These are phyloP conservation scores for Beta macrorhiza DNA, from an alignment of 179 eudicot genomes.

Conservation along the genomic window DNA sequence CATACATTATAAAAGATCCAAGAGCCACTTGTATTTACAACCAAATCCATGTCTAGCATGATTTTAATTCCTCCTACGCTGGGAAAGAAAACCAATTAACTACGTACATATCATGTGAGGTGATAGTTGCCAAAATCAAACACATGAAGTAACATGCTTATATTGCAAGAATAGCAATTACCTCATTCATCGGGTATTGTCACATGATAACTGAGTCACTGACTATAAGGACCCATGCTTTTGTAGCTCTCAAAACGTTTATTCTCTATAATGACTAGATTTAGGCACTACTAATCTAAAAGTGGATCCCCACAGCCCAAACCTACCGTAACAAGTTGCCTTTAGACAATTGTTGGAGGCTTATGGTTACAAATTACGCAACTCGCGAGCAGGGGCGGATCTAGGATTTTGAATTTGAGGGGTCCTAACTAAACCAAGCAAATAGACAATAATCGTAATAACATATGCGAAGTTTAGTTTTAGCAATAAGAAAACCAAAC, in stretches of 20 bases:
- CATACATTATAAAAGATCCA: not conserved
- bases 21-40: not conserved
- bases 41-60: not conserved
- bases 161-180: not conserved
- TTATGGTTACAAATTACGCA: not conserved
- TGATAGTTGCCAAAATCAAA: slow-evolving; percentile 3
- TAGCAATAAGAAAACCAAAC: too few relatives aligned
- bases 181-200: slow-evolving; percentile 5
- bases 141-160: slow-evolving; percentile 16
- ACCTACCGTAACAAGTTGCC: not conserved
- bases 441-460: too few relatives aligned
- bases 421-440: too few relatives aligned
- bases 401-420: too few relatives aligned
- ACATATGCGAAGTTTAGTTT: too few relatives aligned
- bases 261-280: not conserved
- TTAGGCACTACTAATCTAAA: not conserved
- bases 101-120: slow-evolving; percentile 10
- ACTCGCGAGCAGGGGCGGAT: too few relatives aligned
- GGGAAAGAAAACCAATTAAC: not conserved
- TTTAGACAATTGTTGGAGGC: not conserved
- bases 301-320: not conserved
- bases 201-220: slow-evolving; percentile 9
- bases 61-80: not conserved
- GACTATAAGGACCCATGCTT: not conserved
- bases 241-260: not conserved